Evolutionary conservation across 164 flowering plant species (phyloP), one percentile per base, ranked within the genome.

Genomic region (Berberis vulgaris): DNA sequence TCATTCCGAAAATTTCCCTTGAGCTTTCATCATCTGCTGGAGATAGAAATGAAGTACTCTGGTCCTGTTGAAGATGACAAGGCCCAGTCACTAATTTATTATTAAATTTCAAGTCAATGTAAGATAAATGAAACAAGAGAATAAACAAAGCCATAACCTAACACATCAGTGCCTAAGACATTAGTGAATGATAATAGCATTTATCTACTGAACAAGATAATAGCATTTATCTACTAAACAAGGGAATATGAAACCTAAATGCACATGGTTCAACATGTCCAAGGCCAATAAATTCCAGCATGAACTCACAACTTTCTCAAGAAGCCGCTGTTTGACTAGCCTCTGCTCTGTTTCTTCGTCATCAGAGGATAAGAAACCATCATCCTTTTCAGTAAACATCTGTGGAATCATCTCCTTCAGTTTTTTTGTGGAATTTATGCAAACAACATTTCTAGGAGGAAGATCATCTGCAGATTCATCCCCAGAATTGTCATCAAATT

Each of bases 1-100:
- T 91, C 45, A 81, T 83, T 63, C 91, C 80, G 78, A 90, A 86
- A 49, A 91, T 83, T 82, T 89, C 95, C 72, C 82, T 83, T 40
- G 89, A 84, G 66, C 68, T 79, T 49, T 80, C 94, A 81, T 84
- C 88, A 64, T 80, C 86, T 12, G 73, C 78, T 57, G 90, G 87
- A 49, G 96, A 78, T 64, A 77, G 45, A 7, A 87, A 65, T 3
- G 77, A 60, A 12, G 71, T 63, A 47, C 71, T 68, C 49, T 80
- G 77, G 65, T 80, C 84, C 95, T 85, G 86, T 72, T 68, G 45
- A 64, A 76, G 6, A 61, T 43, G 26, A 70, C 13, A 45, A 60
- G 44, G 38, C 59, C 44, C 13, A 56, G 43, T 42, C 3, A 45
- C 49, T 8, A 52, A 41, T 45, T 2, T 54, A 53, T 45, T 12